Conservation (phyloP, 768 basidiomycete genomes). For the Boletus subcaerulescens region DNA sequence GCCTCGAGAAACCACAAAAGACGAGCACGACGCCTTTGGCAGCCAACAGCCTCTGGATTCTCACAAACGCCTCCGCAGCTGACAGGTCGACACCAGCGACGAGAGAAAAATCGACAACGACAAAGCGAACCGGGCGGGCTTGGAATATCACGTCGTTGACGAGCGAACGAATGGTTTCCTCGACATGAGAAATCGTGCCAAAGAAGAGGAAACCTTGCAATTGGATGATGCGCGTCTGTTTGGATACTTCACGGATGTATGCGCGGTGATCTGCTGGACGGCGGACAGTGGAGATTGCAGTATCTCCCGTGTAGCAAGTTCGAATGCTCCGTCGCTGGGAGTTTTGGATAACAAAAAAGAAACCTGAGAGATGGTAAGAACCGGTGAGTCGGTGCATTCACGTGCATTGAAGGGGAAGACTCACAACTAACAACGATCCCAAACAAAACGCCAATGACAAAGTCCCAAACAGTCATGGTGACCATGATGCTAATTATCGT, state of each 20-base stretch:
- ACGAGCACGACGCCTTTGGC: conserved; percentile 80
- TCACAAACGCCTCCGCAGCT: conserved; percentile 91
- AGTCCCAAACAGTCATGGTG: conserved; percentile 93
- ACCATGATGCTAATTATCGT: conserved; percentile 85
- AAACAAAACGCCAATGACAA: conserved; percentile 89
- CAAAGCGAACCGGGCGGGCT: conserved; percentile 78
- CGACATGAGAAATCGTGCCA: conserved; percentile 88
- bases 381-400: neutral
- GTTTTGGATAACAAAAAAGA: conserved; percentile 97
- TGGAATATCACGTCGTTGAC: conserved; percentile 72
- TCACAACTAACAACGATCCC: conserved; percentile 89
- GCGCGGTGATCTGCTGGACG: conserved; percentile 83
- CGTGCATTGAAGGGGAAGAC: conserved; percentile 22
- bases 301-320: conserved; percentile 75
- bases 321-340: conserved; percentile 85
- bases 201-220: conserved; percentile 94
- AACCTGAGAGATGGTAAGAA: conserved; percentile 40
- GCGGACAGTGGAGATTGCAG: conserved; percentile 87
- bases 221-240: conserved; percentile 84
- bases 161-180: conserved; percentile 76
- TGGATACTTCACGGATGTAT: conserved; percentile 90
- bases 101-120: conserved; percentile 82
- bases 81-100: conserved; percentile 93
- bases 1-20: conserved; percentile 77
- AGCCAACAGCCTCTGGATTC: conserved; percentile 78